Percentiles rank a stretch among this genome's conserved stretches.
Evolutionary conservation across 2,329 filamentous ascomycete species (phyloP).

Genomic region (Aspergillus sergii): DNA sequence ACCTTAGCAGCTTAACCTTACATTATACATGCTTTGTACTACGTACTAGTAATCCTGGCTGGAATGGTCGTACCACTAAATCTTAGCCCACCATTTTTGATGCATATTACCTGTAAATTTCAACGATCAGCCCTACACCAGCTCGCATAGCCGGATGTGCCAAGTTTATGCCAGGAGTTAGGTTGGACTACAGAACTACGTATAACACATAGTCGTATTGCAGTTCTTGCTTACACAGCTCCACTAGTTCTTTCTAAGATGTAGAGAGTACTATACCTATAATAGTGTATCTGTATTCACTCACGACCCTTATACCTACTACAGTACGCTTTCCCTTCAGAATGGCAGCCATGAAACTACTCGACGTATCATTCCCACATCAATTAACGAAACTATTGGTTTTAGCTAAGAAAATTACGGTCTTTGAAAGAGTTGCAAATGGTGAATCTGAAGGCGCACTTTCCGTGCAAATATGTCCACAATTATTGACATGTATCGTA

Average conservation of each 20-base stretch:
- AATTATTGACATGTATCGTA: background rate
- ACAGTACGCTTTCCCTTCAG: background rate
- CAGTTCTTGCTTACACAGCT: background rate
- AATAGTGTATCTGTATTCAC: background rate
- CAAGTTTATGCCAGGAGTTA: background rate
- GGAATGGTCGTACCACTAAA: constrained; percentile 6
- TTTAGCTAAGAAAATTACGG: background rate
- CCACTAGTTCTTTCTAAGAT: background rate
- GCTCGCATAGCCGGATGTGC: background rate
- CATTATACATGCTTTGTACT: constrained; percentile 10
- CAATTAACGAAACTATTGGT: background rate
- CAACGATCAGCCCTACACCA: background rate
- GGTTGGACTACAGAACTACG: background rate
- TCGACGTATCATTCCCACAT: background rate
- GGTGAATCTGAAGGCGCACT: background rate
- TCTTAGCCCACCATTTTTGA: background rate
- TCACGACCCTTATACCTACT: no score
- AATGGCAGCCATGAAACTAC: background rate
- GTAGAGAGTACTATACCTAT: background rate
- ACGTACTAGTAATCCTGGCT: constrained; percentile 7
- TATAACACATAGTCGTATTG: background rate
- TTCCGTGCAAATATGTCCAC: constrained; percentile 2
- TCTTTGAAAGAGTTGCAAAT: background rate
- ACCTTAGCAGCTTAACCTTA: constrained; percentile 7
- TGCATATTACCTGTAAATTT: constrained; percentile 1